Percentiles rank a stretch among this genome's conserved stretches.
phyloP scores from a whole-genome alignment of 371 early-diverging fungal species.

The Massospora cicadina region DNA sequence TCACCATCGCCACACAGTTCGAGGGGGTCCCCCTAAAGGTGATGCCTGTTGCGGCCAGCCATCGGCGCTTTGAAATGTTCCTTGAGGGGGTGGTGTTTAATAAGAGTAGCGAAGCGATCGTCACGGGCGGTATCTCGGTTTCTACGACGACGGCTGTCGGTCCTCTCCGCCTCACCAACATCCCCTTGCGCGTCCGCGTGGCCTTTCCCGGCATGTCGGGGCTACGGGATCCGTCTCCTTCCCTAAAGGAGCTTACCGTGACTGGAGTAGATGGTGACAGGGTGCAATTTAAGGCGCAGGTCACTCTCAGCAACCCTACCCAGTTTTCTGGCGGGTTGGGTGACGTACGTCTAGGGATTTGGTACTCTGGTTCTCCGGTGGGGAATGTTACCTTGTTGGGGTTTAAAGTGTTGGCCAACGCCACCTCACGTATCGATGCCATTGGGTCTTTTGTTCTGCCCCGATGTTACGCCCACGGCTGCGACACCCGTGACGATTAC shows the following conservation, averaged over 20 bases:
- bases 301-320: constrained; percentile 5
- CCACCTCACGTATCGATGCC: neutral
- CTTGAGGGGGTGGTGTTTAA: neutral
- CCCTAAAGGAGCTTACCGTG: neutral
- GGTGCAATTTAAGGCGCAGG: neutral
- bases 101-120: neutral
- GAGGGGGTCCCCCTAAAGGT: neutral
- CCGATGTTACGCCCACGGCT: neutral
- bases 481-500: neutral
- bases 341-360: neutral
- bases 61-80: neutral
- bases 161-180: neutral
- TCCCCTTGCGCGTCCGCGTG: neutral
- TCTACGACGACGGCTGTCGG: neutral
- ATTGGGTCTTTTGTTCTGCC: constrained; percentile 1
- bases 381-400: constrained; percentile 3
- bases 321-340: constrained; percentile 2
- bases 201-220: constrained; percentile 2
- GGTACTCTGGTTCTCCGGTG: neutral
- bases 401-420: neutral
- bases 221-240: neutral
- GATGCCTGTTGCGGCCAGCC: neutral
- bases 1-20: neutral
- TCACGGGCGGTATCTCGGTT: neutral
- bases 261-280: neutral